These are phyloP conservation scores for Monosporascus sp. DNA, from an alignment of 2,329 filamentous ascomycete species.

Conservation along the genomic window DNA sequence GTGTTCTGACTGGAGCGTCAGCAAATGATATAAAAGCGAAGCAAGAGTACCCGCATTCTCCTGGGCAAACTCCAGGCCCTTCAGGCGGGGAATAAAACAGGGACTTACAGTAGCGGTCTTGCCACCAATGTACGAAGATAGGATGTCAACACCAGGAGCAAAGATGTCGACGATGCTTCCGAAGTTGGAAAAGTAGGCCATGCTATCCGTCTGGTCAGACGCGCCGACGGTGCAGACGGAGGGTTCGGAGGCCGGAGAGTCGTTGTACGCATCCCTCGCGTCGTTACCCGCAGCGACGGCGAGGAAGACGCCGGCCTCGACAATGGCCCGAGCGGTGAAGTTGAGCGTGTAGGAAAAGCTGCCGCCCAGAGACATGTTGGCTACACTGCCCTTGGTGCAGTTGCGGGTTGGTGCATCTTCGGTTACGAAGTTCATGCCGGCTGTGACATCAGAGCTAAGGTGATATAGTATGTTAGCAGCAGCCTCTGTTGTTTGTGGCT, in stretches of 20 bases:
- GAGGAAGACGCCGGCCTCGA: conserved; percentile 10
- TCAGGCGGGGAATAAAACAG: background rate
- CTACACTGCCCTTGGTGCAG: conserved; percentile 17
- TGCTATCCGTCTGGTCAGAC: conserved; percentile 4
- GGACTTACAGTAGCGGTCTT: background rate
- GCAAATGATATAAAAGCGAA: too few species aligned
- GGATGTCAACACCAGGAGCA: conserved; percentile 12
- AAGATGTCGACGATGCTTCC: conserved; percentile 9
- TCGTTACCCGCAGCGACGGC: conserved; percentile 17
- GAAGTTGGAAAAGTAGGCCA: conserved; percentile 18
- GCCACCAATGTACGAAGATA: conserved; percentile 8
- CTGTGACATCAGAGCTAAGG: conserved; percentile 23
- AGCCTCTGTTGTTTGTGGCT: too few species aligned
- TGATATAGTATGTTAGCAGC: conserved; percentile 18
- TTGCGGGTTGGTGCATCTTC: conserved; percentile 6
- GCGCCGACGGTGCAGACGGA: conserved; percentile 16
- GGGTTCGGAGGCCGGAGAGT: conserved; percentile 10
- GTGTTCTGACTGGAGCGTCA: too few species aligned
- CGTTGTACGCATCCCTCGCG: conserved; percentile 13
- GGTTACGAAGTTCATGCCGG: conserved; percentile 26
- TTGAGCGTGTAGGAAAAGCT: background rate
- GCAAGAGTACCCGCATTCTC: too few species aligned
- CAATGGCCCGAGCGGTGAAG: conserved; percentile 3
- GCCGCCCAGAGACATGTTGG: conserved; percentile 24
- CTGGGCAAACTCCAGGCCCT: background rate